Base-by-base conservation (phyloP, 768 basidiomycete species). In the Xerocomellus chrysenteron region DNA sequence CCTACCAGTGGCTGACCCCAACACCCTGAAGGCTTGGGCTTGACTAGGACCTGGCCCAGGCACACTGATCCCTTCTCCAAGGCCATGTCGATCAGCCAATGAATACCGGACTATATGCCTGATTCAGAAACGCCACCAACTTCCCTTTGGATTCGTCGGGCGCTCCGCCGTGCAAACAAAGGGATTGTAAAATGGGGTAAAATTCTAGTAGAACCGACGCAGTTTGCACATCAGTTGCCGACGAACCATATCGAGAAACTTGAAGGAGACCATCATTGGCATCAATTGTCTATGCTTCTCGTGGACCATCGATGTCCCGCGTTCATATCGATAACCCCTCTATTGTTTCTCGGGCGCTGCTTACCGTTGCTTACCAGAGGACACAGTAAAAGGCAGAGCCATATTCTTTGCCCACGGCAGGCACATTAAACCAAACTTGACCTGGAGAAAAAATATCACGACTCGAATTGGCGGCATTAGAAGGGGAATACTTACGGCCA, bases 311-410 rank as follows among this genome's bases (percentile, higher is more conserved):
- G 46, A 62, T 61, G 44, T 66, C 70, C 42, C 66, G 60, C 71
- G 58, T 49, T 70, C 70, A 68, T 72, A 66, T 70, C 62, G 55
- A 65, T 60, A 81, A 65, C 41, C 76, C 79, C 8, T 14, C 45
- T 78, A 84, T 75, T 83, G 85, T 48, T 78, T 80, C 17, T 76
- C 79, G 5, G 35, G 43, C 41, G 45, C 50, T 45, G 24, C 47
- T 42, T 35, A 39, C 43, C 35, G 45, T 47, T 45, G 24, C 47
- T 42, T 35, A 39, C 43, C 13, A 50, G 61, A 54, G 48, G 50
- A 55, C 10, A 32, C 10, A 30, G 30, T 63, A 68, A 51, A 65
- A 53, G 36, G 56, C 52, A 36, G 35, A 45, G 26, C 21, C 40
- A 5, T 21, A 41, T 28, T 24, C 48, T 51, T n/a, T 16, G 44